Conservation (phyloP, 108 stramenopile species). For the Aurantiochytrium sp. region DNA sequence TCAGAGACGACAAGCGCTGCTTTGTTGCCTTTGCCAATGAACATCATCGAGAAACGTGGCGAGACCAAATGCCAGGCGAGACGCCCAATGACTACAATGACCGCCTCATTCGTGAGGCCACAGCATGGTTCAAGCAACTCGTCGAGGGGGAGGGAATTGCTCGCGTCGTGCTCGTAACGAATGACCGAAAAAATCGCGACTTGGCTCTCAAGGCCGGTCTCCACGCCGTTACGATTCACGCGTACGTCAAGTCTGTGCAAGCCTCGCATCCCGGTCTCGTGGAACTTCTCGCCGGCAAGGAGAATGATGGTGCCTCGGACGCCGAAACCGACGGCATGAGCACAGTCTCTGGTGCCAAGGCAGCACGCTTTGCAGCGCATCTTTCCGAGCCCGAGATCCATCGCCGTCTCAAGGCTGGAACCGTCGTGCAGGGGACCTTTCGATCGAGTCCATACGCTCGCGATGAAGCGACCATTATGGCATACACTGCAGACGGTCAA, state of each 20-base stretch:
- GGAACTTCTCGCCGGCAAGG: constrained; percentile 33
- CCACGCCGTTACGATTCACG: constrained; percentile 32
- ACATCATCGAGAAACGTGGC: constrained; percentile 31
- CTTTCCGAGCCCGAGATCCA: constrained; percentile 30
- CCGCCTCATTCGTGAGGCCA: constrained; percentile 41
- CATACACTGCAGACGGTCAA: background rate
- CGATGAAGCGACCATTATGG: constrained; percentile 34
- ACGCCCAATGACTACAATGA: constrained; percentile 54
- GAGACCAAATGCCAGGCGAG: constrained; percentile 21
- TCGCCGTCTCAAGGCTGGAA: constrained; percentile 28
- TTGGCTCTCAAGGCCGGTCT: constrained; percentile 30
- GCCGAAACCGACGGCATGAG: background rate
- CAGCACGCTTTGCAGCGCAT: constrained; percentile 25
- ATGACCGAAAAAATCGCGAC: constrained; percentile 38
- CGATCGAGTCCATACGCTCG: constrained; percentile 21
- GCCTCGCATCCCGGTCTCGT: constrained; percentile 26
- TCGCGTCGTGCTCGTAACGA: constrained; percentile 35
- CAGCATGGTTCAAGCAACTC: constrained; percentile 25
- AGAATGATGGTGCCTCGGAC: background rate
- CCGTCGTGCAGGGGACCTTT: constrained; percentile 31
- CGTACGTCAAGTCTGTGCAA: constrained; percentile 23
- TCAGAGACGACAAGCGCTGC: constrained; percentile 35
- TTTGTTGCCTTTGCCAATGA: constrained; percentile 53
- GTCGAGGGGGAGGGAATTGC: background rate
- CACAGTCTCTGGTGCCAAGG: background rate